Evolutionary conservation across 192 early-diverging fungal species (phyloP), one percentile per base, ranked within the genome.

Genomic region (Spinellus fusiger): DNA sequence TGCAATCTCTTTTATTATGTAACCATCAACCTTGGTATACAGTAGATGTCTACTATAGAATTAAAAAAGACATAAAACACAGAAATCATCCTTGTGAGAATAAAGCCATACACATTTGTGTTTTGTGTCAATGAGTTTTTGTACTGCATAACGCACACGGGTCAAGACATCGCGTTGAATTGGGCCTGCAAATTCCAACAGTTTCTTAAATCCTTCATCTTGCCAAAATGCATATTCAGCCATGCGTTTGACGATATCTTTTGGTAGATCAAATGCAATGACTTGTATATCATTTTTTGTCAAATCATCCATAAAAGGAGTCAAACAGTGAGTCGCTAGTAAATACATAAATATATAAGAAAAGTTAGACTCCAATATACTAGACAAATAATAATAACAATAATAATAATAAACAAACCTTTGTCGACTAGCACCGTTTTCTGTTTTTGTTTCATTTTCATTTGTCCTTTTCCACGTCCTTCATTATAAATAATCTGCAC

Each of bases 21-120:
- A n/a, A n/a, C n/a, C n/a, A 37, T 37, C 35, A 37, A 37, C 35
- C 35, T 13, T n/a, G n/a, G n/a, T n/a, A n/a, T n/a, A n/a, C n/a
- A n/a, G n/a, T n/a, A n/a, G n/a, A n/a, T n/a, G n/a, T n/a, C n/a
- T n/a, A n/a, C n/a, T n/a, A n/a, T n/a, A n/a, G n/a, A n/a, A 44
- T 2, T 27, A 23, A 6, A 64, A 55, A 4, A 79, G 73, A 57
- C 85, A 90, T 7, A 83, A 71, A 16, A 81, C 64, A 7, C 80
- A 80, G 59, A 70, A 78, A 35, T 90, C 84, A 70, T 83, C 84
- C 49, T 80, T 79, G 50, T 83, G 77, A 0, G 86, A 84, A 66
- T 90, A 89, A 16, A 90, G 65, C 89, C 89, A 90, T 7, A 90
- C 76, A 62, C 77, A 84, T 34, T 61, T 55, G 20, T 71, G 70